Base-by-base conservation (phyloP, 352 stramenopile genomes). In the Pythium grandisporangium region DNA sequence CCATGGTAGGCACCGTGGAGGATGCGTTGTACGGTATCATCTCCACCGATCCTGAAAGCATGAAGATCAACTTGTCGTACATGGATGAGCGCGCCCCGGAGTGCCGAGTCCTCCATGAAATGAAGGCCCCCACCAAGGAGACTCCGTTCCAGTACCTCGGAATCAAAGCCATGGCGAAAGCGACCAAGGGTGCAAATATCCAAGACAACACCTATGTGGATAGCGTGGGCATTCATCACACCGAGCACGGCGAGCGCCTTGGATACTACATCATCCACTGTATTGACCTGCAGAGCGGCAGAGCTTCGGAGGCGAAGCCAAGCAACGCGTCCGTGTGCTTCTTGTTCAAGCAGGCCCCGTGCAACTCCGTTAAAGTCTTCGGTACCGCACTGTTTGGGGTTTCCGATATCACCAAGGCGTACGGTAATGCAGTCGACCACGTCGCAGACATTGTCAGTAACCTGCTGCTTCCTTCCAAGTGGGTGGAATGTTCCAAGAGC, bases 11-110 rank as follows among this genome's bases (percentile, higher is more conserved):
- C 6, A 66, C 56, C 21, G 57, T 86, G 5, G 68, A 82, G 49
- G 70, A 87, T 48, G 63, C 74, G 44, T 69, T 83, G 61, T 78
- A 73, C 48, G 70, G 70, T 21, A 66, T 60, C 11, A 52, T 71
- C 43, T 64, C 67, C 47, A 21, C 45, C 39, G 21, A 62, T 27
- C 42, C 52, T 50, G 7, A 36, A 41, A 25, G 55, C 2, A 55
- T 81, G 40, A 71, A 72, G 24, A 63, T 67, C 19, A 67, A 64
- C 11, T 48, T 45, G 11, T 19, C 30, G 1, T 42, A 47, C n/a
- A 27, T 70, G n/a, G 41, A 55, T 4, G 51, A 58, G 30, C 47
- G 39, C 23, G 26, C 39, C 17, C 27, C 45, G 21, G 53, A 58
- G 27, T 19, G 43, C 46, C 49, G 11, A 50, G 70, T 72, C 21